Conservation (phyloP, 257 asterid genomes). For the Osmanthus fragrans region DNA sequence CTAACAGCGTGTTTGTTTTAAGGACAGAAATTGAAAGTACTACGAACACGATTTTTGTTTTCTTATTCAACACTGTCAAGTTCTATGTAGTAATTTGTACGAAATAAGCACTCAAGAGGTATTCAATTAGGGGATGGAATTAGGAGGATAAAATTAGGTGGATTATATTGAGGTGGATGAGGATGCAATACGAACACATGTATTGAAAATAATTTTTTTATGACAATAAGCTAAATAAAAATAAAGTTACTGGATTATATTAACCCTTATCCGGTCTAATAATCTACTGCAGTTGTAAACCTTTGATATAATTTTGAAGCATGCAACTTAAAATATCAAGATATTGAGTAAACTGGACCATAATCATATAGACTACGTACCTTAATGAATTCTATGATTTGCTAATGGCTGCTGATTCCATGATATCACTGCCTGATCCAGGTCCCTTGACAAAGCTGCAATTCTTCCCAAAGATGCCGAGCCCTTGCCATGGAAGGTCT, state of each 20-base stretch:
- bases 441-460: slow-evolving; percentile 79
- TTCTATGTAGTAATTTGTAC: no score
- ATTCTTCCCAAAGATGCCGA: slow-evolving; percentile 25
- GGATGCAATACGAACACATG: no score
- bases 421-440: slow-evolving; percentile 14
- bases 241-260: no score
- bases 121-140: no score
- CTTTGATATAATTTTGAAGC: not conserved
- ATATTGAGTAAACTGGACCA: not conserved
- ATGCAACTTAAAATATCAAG: not conserved
- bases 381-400: not conserved
- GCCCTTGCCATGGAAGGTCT: slow-evolving; percentile 48
- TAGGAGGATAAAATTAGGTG: no score
- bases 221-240: no score
- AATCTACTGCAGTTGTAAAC: not conserved
- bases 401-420: not conserved
- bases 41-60: no score
- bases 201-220: no score
- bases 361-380: not conserved
- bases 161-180: no score
- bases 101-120: no score
- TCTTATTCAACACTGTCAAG: no score
- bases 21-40: not conserved
- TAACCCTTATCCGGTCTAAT: not conserved
- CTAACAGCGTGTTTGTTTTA: not conserved